Conservation (phyloP, 108 stramenopile species). For the Parmales sp. region DNA sequence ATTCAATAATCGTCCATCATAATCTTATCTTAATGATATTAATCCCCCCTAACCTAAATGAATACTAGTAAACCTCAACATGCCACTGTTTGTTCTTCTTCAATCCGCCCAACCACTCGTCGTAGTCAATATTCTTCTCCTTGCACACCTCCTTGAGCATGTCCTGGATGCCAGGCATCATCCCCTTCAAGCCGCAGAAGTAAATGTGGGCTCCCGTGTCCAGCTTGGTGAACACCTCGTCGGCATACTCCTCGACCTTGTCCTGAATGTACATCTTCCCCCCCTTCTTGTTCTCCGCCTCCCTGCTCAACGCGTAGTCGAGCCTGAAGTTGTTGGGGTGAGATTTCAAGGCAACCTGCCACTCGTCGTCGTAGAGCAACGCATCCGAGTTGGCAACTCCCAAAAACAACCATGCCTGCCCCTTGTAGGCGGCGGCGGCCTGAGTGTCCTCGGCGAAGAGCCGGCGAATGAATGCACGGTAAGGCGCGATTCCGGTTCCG, state of each 20-base stretch:
- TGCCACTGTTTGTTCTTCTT: conserved; percentile 35
- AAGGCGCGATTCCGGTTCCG: conserved; percentile 94
- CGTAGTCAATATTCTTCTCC: conserved; percentile 42
- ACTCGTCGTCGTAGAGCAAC: conserved; percentile 90
- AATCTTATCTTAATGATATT: too few species aligned
- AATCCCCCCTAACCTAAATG: too few species aligned
- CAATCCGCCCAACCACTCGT: conserved; percentile 23
- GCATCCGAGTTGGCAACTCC: conserved; percentile 90
- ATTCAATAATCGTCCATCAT: too few species aligned
- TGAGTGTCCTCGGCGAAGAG: conserved; percentile 87
- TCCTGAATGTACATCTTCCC: conserved; percentile 99
- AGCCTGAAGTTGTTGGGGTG: conserved; percentile 77
- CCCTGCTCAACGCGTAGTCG: conserved; percentile 91
- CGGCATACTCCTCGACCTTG: conserved; percentile 92
- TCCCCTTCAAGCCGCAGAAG: conserved; percentile 95
- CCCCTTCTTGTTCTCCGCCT: conserved; percentile 81
- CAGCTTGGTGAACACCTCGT: conserved; percentile 83
- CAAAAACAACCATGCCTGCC: conserved; percentile 92
- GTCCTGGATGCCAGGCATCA: conserved; percentile 94
- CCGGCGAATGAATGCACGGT: conserved; percentile 91
- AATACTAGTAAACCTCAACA: conserved; percentile 17
- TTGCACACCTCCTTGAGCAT: conserved; percentile 79
- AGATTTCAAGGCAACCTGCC: conserved; percentile 67
- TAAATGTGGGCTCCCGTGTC: conserved; percentile 87
- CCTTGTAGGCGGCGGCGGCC: conserved; percentile 77